A percentile compares a stretch with the other conserved stretches of the same genome.
Conservation (phyloP, 2,329 filamentous ascomycete genomes). For the Xylariales sp. region DNA sequence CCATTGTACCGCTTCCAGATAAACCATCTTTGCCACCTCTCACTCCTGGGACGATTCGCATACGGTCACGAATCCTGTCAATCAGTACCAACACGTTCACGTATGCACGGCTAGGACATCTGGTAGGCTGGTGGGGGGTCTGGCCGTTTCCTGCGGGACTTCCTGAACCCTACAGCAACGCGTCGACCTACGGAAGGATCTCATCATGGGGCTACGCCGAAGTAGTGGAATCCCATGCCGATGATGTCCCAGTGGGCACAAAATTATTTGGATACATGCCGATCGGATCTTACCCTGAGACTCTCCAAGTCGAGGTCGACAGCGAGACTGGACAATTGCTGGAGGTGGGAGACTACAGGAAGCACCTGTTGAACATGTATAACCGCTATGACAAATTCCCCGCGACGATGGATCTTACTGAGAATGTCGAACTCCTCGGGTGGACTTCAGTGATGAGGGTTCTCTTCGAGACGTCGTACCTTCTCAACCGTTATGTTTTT, state of each 20-base stretch:
- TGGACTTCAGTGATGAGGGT: background rate
- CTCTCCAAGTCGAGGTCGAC: background rate
- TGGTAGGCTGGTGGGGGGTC: background rate
- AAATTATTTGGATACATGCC: background rate
- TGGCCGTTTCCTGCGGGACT: background rate
- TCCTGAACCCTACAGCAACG: background rate
- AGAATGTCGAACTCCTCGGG: background rate
- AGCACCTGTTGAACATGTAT: background rate
- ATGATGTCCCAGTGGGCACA: background rate
- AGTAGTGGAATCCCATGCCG: background rate
- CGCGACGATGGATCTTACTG: background rate
- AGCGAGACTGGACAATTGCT: background rate
- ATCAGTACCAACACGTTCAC: background rate
- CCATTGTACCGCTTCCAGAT: background rate
- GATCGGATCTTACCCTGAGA: background rate
- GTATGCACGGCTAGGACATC: background rate
- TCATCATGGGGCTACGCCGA: background rate
- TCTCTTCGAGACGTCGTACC: background rate
- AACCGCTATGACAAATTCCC: background rate
- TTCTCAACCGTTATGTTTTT: background rate
- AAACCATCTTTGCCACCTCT: background rate
- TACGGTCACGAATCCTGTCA: background rate
- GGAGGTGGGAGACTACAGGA: background rate
- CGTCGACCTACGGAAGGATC: background rate
- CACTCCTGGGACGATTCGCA: background rate